These are phyloP conservation scores for Rhodofomes roseus DNA, from an alignment of 1,284 basidiomycete genomes.

Conservation along the genomic window DNA sequence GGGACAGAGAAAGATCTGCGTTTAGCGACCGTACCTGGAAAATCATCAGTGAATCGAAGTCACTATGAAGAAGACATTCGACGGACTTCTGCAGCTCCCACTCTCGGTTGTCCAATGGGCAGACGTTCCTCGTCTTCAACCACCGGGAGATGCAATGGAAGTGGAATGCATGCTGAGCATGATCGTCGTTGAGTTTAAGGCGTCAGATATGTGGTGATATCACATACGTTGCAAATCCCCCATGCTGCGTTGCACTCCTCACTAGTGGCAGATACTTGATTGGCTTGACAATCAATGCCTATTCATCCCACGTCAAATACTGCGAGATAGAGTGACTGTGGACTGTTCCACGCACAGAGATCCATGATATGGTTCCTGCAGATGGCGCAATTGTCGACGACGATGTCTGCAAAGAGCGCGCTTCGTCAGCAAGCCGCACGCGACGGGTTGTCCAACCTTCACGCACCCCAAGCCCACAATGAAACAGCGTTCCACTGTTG, in stretches of 20 bases:
- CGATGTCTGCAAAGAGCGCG: conserved; percentile 63
- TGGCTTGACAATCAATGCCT: conserved; percentile 99
- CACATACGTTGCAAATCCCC: conserved; percentile 95
- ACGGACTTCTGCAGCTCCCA: conserved; percentile 93
- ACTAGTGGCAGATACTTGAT: conserved; percentile 93
- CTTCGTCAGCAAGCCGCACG: conserved; percentile 7
- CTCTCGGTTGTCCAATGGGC: conserved; percentile 95
- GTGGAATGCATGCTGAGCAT: conserved; percentile 94
- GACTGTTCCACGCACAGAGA: conserved; percentile 64
- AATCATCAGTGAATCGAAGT: background rate
- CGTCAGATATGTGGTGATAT: background rate
- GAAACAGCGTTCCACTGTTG: conserved; percentile 95
- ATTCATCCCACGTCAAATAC: conserved; percentile 8
- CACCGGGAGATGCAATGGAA: conserved; percentile 99
- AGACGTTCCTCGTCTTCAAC: conserved; percentile 99
- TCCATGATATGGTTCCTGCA: conserved; percentile 99
- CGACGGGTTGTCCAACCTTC: background rate
- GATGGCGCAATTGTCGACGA: conserved; percentile 95
- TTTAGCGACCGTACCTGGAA: conserved; percentile 20
- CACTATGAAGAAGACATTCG: background rate
- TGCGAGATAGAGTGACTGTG: background rate
- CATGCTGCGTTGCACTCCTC: conserved; percentile 99
- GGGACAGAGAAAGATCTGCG: background rate
- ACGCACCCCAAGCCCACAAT: conserved; percentile 93
- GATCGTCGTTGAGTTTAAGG: background rate